phyloP scores from a whole-genome alignment of 2,329 filamentous ascomycete genomes.

The Talaromyces rugulosus region DNA sequence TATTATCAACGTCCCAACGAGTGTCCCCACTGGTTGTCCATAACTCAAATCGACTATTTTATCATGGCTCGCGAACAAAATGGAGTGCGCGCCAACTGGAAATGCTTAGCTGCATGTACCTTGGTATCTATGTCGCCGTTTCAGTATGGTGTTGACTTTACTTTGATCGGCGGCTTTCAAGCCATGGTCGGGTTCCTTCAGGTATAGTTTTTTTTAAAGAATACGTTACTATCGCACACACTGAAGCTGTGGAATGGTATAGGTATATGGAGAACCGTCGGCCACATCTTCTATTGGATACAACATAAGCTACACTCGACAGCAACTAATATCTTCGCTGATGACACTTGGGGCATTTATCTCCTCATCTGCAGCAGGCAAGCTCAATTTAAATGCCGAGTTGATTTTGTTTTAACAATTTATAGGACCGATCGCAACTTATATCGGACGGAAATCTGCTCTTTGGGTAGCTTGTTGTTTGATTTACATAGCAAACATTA shows the following conservation, averaged over 20 bases:
- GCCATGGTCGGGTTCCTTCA: slow-evolving; percentile 28
- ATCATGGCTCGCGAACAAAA: neutral
- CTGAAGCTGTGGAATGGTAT: neutral
- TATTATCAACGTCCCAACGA: too few relatives aligned
- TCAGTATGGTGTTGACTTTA: slow-evolving; percentile 28
- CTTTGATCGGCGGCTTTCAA: slow-evolving; percentile 28
- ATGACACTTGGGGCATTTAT: slow-evolving; percentile 46
- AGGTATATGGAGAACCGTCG: slow-evolving; percentile 23
- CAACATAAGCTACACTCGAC: slow-evolving; percentile 35
- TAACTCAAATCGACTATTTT: neutral
- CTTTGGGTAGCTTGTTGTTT: slow-evolving; percentile 48
- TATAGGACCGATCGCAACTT: slow-evolving; percentile 32
- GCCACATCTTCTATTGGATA: slow-evolving; percentile 24
- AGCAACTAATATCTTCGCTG: slow-evolving; percentile 43
- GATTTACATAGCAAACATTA: slow-evolving; percentile 49
- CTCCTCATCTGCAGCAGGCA: slow-evolving; percentile 35
- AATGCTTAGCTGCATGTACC: slow-evolving; percentile 20
- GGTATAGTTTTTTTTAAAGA: slow-evolving; percentile 6
- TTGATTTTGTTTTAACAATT: neutral
- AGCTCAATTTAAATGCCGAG: neutral
- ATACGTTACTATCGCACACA: neutral
- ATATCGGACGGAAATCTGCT: slow-evolving; percentile 42
- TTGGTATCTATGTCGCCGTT: slow-evolving; percentile 30
- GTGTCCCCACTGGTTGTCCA: neutral
- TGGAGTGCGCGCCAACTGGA: slow-evolving; percentile 14